Evolutionary conservation across 2,329 filamentous ascomycete species (phyloP).

Genomic region (Ophiostoma novo-ulmi): DNA sequence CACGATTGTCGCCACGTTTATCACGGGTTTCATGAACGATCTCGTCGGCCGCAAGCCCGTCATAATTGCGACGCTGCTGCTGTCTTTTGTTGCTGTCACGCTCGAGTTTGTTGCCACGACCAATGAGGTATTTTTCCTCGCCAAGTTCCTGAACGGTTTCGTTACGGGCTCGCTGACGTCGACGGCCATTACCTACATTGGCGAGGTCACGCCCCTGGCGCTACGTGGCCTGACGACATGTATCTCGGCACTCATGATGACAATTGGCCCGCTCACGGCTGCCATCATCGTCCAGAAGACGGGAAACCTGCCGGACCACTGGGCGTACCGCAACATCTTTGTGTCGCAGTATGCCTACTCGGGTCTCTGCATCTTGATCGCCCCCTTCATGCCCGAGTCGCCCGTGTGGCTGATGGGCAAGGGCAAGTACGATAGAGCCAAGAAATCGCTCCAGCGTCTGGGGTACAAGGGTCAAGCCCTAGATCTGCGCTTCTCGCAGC

Average conservation of each 20-base stretch:
- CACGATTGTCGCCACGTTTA: conserved; percentile 29
- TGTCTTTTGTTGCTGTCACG: conserved; percentile 35
- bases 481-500: conserved; percentile 6
- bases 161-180: conserved; percentile 28
- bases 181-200: conserved; percentile 27
- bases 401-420: conserved; percentile 14
- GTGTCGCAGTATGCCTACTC: conserved; percentile 31
- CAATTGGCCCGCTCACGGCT: conserved; percentile 27
- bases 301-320: conserved; percentile 27
- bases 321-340: conserved; percentile 34
- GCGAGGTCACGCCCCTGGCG: conserved; percentile 29
- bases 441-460: neutral
- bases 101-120: conserved; percentile 37
- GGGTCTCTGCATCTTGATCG: conserved; percentile 24
- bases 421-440: conserved; percentile 25
- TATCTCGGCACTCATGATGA: conserved; percentile 26
- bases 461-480: neutral
- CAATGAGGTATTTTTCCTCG: conserved; percentile 36
- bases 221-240: conserved; percentile 30
- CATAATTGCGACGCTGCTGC: conserved; percentile 31
- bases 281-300: conserved; percentile 28
- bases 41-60: conserved; percentile 33
- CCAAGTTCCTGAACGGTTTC: conserved; percentile 39
- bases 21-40: conserved; percentile 34
- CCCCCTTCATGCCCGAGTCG: conserved; percentile 27